Evolutionary conservation across 2,329 filamentous ascomycete species (phyloP), one percentile per base, ranked within the genome.

Genomic region (Exophiala spinifera): DNA sequence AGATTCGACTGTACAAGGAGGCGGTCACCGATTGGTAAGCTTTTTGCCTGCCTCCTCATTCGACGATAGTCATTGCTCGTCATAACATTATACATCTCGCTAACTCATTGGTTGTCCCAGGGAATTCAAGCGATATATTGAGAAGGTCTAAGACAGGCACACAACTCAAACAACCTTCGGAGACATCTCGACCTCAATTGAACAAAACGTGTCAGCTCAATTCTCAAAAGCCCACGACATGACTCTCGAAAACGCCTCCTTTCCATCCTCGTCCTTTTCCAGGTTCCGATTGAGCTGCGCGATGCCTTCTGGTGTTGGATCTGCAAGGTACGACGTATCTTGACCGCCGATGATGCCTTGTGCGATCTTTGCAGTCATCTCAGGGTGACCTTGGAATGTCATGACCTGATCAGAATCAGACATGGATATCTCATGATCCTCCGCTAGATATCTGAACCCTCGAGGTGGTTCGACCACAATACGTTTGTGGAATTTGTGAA

Each of bases 1-100:
- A 97, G 73, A 81, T 94, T 54, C 78, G 88, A 55, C 73, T 96
- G n/a, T 97, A 88, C 86, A 91, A 96, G 64, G 91, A 96, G 70
- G 91, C 91, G 1, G 91, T 96, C 4, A 96, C 92, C 15, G 92
- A 96, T 71, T 96, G 49, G 49, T 51, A 51, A 36, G 49, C n/a
- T 4, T 36, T 19, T 28, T 25, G 11, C n/a, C 11, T n/a, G n/a
- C 20, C 17, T 49, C 17, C 6, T 5, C 7, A 14, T 34, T 15
- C 17, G 11, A n/a, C 28, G 2, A 14, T 23, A 2, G 8, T 31
- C 43, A 25, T 25, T 8, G 5, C n/a, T 19, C 17, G 21, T 19
- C 43, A 20, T n/a, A n/a, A 19, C 14, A 17, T 17, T 23, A 37
- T 21, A 3, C 14, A 3, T 6, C 33, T 36, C 8, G 42, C 47